Evolutionary conservation across 2,329 filamentous ascomycete species (phyloP).

Genomic region (Onygenales sp.): DNA sequence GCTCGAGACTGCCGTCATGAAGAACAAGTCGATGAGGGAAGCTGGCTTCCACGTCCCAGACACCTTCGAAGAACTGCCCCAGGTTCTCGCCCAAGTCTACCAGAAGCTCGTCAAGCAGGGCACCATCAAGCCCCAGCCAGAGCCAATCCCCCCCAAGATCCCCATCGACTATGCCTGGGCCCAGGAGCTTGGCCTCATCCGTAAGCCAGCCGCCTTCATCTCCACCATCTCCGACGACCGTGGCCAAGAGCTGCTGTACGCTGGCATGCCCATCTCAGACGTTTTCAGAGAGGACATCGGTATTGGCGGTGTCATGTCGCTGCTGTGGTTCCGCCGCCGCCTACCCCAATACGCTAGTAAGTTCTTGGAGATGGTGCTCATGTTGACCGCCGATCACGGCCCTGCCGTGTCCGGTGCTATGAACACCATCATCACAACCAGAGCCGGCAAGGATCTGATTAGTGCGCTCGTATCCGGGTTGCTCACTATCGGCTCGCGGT

Average conservation of each 20-base stretch:
- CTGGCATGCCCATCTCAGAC: constrained; percentile 99
- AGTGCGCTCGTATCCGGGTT: constrained; percentile 92
- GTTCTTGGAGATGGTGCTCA: constrained; percentile 99
- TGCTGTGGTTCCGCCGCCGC: constrained; percentile 98
- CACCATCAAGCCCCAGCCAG: constrained; percentile 72
- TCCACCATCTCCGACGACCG: constrained; percentile 99
- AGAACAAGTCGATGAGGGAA: constrained; percentile 96
- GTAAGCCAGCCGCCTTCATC: constrained; percentile 99
- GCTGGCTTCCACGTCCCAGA: constrained; percentile 90
- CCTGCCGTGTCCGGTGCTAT: constrained; percentile 98
- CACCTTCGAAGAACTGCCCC: constrained; percentile 92
- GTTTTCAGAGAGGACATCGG: constrained; percentile 98
- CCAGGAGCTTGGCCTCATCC: constrained; percentile 97
- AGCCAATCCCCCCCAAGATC: constrained; percentile 96
- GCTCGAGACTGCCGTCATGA: constrained; percentile 89
- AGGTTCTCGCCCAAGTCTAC: constrained; percentile 69
- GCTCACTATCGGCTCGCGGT: constrained; percentile 93
- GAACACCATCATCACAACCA: constrained; percentile 99
- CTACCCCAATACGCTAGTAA: constrained; percentile 94
- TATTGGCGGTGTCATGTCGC: constrained; percentile 99
- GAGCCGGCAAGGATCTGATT: constrained; percentile 98
- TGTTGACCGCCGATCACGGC: constrained; percentile 98
- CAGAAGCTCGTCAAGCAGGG: constrained; percentile 76
- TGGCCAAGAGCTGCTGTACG: constrained; percentile 97
- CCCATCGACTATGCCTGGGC: constrained; percentile 99